phyloP scores from a whole-genome alignment of 495 filamentous ascomycete species.

The Penicillium herquei region DNA sequence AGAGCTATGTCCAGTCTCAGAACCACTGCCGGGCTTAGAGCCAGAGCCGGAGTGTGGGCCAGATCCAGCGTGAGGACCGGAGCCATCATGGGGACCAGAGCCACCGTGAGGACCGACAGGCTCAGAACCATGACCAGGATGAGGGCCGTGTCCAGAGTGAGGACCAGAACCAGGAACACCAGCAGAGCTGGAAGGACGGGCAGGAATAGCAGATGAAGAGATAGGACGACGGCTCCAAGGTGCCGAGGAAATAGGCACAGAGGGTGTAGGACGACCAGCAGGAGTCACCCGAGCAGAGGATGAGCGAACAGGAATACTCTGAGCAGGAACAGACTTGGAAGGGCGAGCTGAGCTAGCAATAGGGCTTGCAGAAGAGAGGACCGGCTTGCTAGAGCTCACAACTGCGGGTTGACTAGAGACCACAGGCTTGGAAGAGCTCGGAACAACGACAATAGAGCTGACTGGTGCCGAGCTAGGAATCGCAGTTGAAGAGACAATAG shows the following conservation, averaged over 20 bases:
- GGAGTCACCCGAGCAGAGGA: not conserved
- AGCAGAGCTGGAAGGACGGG: not conserved
- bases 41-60: not conserved
- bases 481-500: not conserved
- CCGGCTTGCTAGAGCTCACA: not conserved
- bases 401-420: not conserved
- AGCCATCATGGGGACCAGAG: not conserved
- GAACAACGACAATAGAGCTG: not conserved
- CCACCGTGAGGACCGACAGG: not conserved
- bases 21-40: not conserved
- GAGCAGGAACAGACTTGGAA: not conserved
- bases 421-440: conserved; percentile 3
- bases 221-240: conserved; percentile 1
- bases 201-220: not conserved
- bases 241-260: not conserved
- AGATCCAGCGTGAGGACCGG: not conserved
- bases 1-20: not conserved
- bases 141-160: not conserved
- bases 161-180: not conserved
- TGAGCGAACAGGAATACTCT: no score
- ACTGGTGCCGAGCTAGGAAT: not conserved
- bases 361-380: not conserved
- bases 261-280: not conserved
- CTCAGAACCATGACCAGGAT: not conserved
- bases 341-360: not conserved